phyloP scores from a whole-genome alignment of 148 eudicot species.

The Camellia lanceoleosa region DNA sequence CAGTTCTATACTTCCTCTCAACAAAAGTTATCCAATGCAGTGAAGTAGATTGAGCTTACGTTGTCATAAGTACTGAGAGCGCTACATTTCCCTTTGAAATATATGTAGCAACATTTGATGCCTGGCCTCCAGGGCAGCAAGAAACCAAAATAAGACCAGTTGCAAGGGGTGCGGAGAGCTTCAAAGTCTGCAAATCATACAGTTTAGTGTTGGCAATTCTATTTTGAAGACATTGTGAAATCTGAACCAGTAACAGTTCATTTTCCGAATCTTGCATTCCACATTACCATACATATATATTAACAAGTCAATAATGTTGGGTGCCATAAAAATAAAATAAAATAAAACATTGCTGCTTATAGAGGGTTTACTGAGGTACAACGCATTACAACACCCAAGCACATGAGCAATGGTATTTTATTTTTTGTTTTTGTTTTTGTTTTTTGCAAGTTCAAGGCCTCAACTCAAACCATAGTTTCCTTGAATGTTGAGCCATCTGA shows the following conservation, averaged over 20 bases:
- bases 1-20: not conserved
- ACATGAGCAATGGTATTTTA: too few relatives aligned
- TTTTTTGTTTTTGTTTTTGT: too few relatives aligned
- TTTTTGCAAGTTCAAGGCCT: not conserved
- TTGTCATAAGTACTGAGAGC: slow-evolving; percentile 98
- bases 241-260: slow-evolving; percentile 9
- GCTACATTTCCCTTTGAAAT: slow-evolving; percentile 99
- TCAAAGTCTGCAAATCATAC: slow-evolving; percentile 55
- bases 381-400: too few relatives aligned
- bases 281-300: not conserved
- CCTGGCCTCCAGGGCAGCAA: slow-evolving; percentile 99
- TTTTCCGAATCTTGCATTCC: not conserved
- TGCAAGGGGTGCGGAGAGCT: slow-evolving; percentile 95
- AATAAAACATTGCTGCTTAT: not conserved
- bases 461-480: not conserved
- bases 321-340: not conserved
- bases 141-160: slow-evolving; percentile 98
- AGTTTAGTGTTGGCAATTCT: slow-evolving; percentile 17
- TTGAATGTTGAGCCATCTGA: not conserved
- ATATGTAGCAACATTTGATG: slow-evolving; percentile 98
- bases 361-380: not conserved
- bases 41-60: slow-evolving; percentile 53
- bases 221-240: not conserved
- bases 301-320: not conserved
- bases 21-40: not conserved